Conservation (phyloP, 2,329 filamentous ascomycete genomes). For the Alternaria ethzedia region DNA sequence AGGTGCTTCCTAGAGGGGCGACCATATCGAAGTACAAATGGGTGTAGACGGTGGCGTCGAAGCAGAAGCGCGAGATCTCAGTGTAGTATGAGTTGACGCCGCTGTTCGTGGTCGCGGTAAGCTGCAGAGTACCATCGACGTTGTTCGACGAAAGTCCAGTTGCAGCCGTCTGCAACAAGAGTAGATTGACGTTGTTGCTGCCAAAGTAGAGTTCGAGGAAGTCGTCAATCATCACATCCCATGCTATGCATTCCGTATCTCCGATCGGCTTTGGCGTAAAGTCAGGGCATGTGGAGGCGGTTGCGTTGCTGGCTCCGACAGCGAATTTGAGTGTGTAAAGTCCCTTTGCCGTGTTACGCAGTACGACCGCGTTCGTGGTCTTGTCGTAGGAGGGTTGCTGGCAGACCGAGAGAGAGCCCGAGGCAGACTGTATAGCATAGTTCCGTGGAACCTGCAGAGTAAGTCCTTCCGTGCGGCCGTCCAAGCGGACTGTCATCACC, state of each 20-base stretch:
- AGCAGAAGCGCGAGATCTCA: constrained; percentile 13
- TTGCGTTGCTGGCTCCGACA: not conserved
- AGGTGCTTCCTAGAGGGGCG: constrained; percentile 4
- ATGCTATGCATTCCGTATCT: constrained; percentile 10
- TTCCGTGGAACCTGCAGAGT: constrained; percentile 7
- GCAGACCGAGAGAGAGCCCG: constrained; percentile 8
- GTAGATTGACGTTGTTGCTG: constrained; percentile 13
- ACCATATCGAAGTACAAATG: constrained; percentile 15
- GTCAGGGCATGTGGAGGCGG: constrained; percentile 9
- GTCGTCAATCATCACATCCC: constrained; percentile 13
- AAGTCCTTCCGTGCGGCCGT: constrained; percentile 3
- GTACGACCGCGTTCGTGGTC: constrained; percentile 10
- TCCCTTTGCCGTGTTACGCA: constrained; percentile 9
- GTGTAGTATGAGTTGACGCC: constrained; percentile 14
- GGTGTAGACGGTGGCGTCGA: constrained; percentile 11
- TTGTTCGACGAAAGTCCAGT: constrained; percentile 13
- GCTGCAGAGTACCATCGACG: constrained; percentile 9
- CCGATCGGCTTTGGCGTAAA: constrained; percentile 7
- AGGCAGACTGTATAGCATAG: constrained; percentile 4
- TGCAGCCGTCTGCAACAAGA: constrained; percentile 6
- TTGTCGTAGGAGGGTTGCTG: constrained; percentile 9
- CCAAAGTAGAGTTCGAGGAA: constrained; percentile 15
- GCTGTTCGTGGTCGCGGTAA: constrained; percentile 8
- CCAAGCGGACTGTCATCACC: constrained; percentile 10
- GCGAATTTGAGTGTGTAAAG: constrained; percentile 3